phyloP scores from a whole-genome alignment of 805 yeast species.

The Isabelozyma rhagii region DNA sequence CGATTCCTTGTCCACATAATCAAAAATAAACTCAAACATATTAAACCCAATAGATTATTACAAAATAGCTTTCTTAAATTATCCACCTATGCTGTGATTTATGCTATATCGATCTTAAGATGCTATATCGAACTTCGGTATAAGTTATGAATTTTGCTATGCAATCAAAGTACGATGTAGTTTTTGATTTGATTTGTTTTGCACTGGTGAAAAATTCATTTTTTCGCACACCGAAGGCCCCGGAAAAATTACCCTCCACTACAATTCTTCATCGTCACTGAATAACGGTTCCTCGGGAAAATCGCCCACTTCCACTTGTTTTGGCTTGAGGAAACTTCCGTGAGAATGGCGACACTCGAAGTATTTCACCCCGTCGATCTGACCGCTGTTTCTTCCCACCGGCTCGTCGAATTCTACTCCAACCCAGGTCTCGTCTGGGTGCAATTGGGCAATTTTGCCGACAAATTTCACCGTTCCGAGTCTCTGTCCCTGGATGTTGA shows the following conservation, averaged over 20 bases:
- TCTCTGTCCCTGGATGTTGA: conserved; percentile 48
- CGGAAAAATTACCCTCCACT: not conserved
- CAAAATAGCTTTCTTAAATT: no score
- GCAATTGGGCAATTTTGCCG: conserved; percentile 65
- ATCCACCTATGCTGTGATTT: no score
- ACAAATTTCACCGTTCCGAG: conserved; percentile 69
- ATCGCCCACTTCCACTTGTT: conserved; percentile 65
- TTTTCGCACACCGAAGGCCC: not conserved
- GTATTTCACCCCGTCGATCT: conserved; percentile 55
- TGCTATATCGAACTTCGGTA: not conserved
- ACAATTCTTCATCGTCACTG: conserved; percentile 35
- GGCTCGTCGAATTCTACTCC: conserved; percentile 88
- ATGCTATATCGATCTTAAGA: no score
- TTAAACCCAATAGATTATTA: no score
- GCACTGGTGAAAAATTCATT: not conserved
- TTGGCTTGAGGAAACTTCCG: conserved; percentile 79
- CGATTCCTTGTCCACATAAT: conserved; percentile 36
- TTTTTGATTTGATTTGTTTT: not conserved
- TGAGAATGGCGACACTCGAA: conserved; percentile 57
- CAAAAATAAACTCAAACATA: conserved; percentile 29
- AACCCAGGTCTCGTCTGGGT: conserved; percentile 60
- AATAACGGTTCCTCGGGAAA: conserved; percentile 49
- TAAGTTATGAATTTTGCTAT: not conserved
- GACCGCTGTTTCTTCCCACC: conserved; percentile 82
- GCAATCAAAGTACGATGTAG: not conserved